These are phyloP conservation scores for Crithidia acanthocephali DNA, from an alignment of 208 protist species.

Conservation along the genomic window DNA sequence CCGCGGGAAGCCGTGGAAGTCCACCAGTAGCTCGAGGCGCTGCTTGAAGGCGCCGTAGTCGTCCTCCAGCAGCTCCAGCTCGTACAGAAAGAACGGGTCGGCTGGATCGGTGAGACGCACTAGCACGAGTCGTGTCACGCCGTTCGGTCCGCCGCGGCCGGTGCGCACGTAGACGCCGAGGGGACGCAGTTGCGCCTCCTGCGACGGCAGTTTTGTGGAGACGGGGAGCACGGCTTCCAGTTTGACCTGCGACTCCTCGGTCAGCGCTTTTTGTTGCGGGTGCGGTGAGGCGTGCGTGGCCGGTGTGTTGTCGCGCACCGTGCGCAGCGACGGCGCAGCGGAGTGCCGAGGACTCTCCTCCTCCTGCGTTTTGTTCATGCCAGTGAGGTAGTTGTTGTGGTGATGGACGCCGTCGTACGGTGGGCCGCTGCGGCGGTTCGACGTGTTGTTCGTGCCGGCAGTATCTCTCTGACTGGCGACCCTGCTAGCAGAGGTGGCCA, in stretches of 20 bases:
- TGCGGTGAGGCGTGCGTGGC: not conserved
- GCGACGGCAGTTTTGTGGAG: conserved; percentile 11
- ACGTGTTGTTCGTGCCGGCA: not conserved
- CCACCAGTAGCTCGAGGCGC: conserved; percentile 76
- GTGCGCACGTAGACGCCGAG: conserved; percentile 39
- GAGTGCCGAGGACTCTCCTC: not conserved
- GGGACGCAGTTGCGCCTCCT: conserved; percentile 21
- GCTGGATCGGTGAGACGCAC: conserved; percentile 77
- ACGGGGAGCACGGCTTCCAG: conserved; percentile 25
- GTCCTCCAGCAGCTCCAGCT: conserved; percentile 82
- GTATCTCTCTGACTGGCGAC: not conserved
- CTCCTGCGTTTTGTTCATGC: not conserved
- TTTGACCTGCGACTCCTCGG: conserved; percentile 4
- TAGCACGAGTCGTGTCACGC: conserved; percentile 47
- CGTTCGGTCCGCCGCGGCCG: conserved; percentile 43
- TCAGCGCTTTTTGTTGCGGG: not conserved
- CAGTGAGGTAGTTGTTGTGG: not conserved
- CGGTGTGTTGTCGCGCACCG: not conserved
- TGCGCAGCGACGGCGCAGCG: not conserved
- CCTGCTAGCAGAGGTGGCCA: not conserved
- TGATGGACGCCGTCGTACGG: not conserved
- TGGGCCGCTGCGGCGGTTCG: not conserved
- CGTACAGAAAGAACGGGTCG: conserved; percentile 87
- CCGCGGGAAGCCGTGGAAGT: conserved; percentile 83
- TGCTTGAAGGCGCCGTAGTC: conserved; percentile 87